Evolutionary conservation across 2,329 filamentous ascomycete genomes (phyloP).

Genomic region (Chaetomium sp.): DNA sequence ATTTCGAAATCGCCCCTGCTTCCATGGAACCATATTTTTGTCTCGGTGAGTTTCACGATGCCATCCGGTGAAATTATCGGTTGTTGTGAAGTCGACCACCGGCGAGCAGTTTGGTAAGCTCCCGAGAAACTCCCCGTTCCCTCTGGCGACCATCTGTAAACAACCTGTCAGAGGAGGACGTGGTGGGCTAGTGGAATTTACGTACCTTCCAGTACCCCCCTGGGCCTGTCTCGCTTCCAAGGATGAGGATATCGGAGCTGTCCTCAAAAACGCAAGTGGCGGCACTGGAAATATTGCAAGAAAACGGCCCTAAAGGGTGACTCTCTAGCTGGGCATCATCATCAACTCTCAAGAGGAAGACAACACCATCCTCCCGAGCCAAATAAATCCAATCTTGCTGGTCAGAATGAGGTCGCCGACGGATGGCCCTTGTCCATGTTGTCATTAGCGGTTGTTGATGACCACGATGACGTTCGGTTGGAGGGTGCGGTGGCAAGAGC

Average conservation of each 20-base stretch:
- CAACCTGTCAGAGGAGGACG: constrained; percentile 5
- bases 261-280: constrained; percentile 69
- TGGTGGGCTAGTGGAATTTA: neutral
- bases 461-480: constrained; percentile 43
- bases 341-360: constrained; percentile 66
- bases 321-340: constrained; percentile 48
- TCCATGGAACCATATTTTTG: constrained; percentile 16
- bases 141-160: constrained; percentile 46
- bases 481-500: constrained; percentile 33
- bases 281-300: constrained; percentile 70
- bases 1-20: constrained; percentile 37
- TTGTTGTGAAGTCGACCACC: constrained; percentile 49
- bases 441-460: constrained; percentile 60
- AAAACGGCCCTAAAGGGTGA: constrained; percentile 54
- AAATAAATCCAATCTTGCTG: constrained; percentile 76
- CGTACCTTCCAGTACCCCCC: constrained; percentile 67
- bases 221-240: constrained; percentile 70
- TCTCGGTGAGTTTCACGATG: constrained; percentile 20
- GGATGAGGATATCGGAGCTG: constrained; percentile 70
- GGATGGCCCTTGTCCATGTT: constrained; percentile 73
- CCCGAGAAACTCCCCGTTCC: constrained; percentile 48
- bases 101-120: constrained; percentile 60
- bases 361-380: constrained; percentile 77
- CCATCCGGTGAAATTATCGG: constrained; percentile 32
- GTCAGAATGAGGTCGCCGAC: constrained; percentile 55